Evolutionary conservation across 139 green algal genomes (phyloP).

Genomic region (Coelastrella sp.): DNA sequence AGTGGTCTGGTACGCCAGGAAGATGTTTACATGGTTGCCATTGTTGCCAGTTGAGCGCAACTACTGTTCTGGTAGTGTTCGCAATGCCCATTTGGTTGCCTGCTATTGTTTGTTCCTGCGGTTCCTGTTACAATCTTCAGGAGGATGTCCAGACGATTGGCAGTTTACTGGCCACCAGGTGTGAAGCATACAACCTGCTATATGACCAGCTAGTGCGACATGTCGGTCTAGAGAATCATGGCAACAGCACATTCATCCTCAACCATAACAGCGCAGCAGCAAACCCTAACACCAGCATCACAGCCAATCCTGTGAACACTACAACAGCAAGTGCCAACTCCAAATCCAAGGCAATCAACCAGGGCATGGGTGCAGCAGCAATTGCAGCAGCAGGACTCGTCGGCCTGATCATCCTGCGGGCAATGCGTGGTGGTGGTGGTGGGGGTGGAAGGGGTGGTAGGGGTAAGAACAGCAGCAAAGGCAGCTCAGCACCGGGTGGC

Average conservation of each 20-base stretch:
- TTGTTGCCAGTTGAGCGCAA: no score
- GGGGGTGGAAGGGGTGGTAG: conserved; percentile 8
- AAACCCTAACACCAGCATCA: conserved; percentile 27
- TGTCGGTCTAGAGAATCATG: conserved; percentile 23
- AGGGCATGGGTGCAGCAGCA: conserved; percentile 36
- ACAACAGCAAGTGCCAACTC: conserved; percentile 13
- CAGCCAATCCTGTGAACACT: conserved; percentile 47
- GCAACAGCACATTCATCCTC: conserved; percentile 9
- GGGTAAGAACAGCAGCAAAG: not conserved
- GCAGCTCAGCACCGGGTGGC: not conserved
- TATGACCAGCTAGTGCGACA: conserved; percentile 47
- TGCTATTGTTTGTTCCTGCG: no score
- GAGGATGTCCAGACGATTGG: conserved; percentile 33
- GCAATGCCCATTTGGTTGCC: no score
- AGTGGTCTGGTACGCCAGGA: no score
- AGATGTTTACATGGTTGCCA: no score
- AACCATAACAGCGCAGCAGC: conserved; percentile 43
- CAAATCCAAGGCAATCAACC: conserved; percentile 46
- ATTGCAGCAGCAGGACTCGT: conserved; percentile 31
- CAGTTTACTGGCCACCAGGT: conserved; percentile 41
- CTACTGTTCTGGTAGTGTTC: not conserved
- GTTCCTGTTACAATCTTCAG: conserved; percentile 2
- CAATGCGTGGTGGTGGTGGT: not conserved
- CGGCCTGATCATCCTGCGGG: conserved; percentile 18
- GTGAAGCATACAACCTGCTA: conserved; percentile 43